Evolutionary conservation across 495 filamentous ascomycete species (phyloP).

Genomic region (Aspergillus nanangensis): DNA sequence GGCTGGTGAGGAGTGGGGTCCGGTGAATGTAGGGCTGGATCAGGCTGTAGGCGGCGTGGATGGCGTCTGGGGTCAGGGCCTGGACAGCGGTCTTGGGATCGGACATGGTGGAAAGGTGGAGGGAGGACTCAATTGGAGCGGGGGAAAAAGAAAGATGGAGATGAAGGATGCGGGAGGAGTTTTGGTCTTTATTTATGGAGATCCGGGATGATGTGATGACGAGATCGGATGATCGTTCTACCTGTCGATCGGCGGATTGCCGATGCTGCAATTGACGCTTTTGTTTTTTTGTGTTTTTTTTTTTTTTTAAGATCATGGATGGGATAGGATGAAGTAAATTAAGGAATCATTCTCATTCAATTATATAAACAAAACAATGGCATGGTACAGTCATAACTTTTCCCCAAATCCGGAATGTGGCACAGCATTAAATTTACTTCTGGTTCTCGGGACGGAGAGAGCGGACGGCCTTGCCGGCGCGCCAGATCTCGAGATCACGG

Average conservation of each 20-base stretch:
- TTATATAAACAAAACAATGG: slow-evolving; percentile 12
- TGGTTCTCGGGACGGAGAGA: slow-evolving; percentile 3
- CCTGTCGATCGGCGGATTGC: too few species aligned
- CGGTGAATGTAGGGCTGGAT: slow-evolving; percentile 74
- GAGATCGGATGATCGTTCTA: too few species aligned
- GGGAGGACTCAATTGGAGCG: not conserved
- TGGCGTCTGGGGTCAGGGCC: slow-evolving; percentile 63
- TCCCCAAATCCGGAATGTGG: slow-evolving; percentile 48
- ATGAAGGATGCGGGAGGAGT: not conserved
- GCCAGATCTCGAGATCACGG: slow-evolving; percentile 95
- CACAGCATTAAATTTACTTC: slow-evolving; percentile 30
- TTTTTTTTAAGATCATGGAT: too few species aligned
- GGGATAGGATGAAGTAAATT: not conserved
- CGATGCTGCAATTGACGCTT: too few species aligned
- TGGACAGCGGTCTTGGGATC: slow-evolving; percentile 22
- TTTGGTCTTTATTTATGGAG: not conserved
- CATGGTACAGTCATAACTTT: slow-evolving; percentile 46
- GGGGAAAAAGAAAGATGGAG: not conserved
- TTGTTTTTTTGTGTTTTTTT: too few species aligned
- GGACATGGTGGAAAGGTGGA: not conserved
- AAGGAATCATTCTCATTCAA: slow-evolving; percentile 1
- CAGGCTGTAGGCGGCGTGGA: slow-evolving; percentile 63
- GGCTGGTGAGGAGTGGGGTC: slow-evolving; percentile 77
- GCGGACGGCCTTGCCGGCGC: slow-evolving; percentile 90
- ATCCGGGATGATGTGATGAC: too few species aligned